phyloP scores from a whole-genome alignment of 306 rosid genomes.

The apple (Malus domestica) region ASM211411v1 NC_041797.1:12879001-12879500 shows the following conservation, averaged over 20 bases:
- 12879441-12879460: slow-evolving; percentile 38
- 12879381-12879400: not conserved
- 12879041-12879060: slow-evolving; percentile 80
- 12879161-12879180: not conserved
- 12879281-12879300: slow-evolving; percentile 60
- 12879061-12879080: not conserved
- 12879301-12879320: not conserved
- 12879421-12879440: slow-evolving; percentile 77
- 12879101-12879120: not conserved
- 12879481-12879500: too few species aligned
- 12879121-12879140: not conserved
- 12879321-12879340: not conserved
- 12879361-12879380: not conserved
- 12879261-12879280: slow-evolving; percentile 73
- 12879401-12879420: slow-evolving; percentile 95
- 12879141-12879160: not conserved
- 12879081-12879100: not conserved
- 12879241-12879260: slow-evolving; percentile 79
- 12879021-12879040: too few species aligned
- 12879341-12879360: not conserved
- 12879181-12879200: slow-evolving; percentile 75
- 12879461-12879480: too few species aligned
- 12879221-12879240: slow-evolving; percentile 56
- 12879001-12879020: too few species aligned
- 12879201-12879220: slow-evolving; percentile 81